Percentiles rank a stretch among this genome's conserved stretches.
Evolutionary conservation across 2,329 filamentous ascomycete species (phyloP).

Genomic region (Rosellinia necatrix): DNA sequence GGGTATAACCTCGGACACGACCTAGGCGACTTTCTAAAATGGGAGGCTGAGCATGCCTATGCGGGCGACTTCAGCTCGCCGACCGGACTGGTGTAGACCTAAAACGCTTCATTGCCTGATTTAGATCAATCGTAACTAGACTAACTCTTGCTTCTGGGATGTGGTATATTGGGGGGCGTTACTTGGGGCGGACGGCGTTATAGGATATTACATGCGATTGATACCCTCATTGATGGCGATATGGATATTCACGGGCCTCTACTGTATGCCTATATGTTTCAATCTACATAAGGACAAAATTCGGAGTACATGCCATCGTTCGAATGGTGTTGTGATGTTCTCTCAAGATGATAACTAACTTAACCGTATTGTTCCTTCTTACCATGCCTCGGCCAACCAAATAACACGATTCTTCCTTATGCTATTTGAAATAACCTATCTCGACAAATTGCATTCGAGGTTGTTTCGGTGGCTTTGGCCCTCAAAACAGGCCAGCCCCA

Average conservation of each 20-base stretch:
- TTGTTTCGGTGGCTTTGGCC: not conserved
- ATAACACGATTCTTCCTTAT: not conserved
- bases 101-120: too few relatives aligned
- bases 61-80: conserved; percentile 36
- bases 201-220: conserved; percentile 17
- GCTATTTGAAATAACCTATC: not conserved
- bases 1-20: conserved; percentile 65
- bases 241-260: conserved; percentile 7
- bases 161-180: not conserved
- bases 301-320: too few relatives aligned
- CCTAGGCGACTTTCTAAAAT: conserved; percentile 61
- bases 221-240: conserved; percentile 20
- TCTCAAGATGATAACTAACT: not conserved
- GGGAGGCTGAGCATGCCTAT: conserved; percentile 59
- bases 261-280: not conserved
- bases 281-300: not conserved
- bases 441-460: not conserved
- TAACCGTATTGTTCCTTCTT: not conserved
- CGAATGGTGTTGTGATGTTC: not conserved
- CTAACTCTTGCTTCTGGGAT: too few relatives aligned
- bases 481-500: not conserved
- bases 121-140: too few relatives aligned
- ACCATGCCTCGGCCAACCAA: not conserved
- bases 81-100: conserved; percentile 13
- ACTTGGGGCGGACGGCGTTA: conserved; percentile 5